Evolutionary conservation across 2,329 filamentous ascomycete genomes (phyloP).

Genomic region (Trichoderma simmonsii): DNA sequence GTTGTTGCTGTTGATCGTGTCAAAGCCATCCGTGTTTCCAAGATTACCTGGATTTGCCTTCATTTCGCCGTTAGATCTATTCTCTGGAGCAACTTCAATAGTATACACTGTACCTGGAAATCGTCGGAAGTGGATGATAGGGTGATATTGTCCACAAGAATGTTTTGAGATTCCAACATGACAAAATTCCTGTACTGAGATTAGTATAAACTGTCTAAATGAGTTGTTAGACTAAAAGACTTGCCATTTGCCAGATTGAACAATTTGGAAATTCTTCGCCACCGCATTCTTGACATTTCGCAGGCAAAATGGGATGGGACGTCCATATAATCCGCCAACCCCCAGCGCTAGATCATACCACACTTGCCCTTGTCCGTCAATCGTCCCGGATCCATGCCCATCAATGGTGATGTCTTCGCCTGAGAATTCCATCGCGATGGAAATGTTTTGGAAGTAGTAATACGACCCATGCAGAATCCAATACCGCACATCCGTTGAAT

Average conservation of each 20-base stretch:
- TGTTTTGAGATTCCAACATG: slow-evolving; percentile 6
- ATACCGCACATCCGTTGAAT: slow-evolving; percentile 7
- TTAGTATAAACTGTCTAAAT: neutral
- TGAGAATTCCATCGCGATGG: slow-evolving; percentile 1
- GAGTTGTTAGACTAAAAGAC: neutral
- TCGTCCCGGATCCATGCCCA: slow-evolving; percentile 1
- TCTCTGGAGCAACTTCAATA: neutral
- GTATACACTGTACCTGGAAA: neutral
- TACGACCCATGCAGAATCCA: slow-evolving; percentile 1
- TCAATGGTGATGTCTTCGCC: slow-evolving; percentile 2
- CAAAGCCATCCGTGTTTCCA: neutral
- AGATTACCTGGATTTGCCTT: slow-evolving; percentile 8
- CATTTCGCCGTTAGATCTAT: neutral
- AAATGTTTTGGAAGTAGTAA: slow-evolving; percentile 9
- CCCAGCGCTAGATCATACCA: slow-evolving; percentile 1
- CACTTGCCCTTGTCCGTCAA: slow-evolving; percentile 1
- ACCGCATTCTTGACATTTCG: slow-evolving; percentile 1
- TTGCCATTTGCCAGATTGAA: slow-evolving; percentile 9
- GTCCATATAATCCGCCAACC: neutral
- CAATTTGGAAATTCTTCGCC: neutral
- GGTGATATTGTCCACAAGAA: slow-evolving; percentile 6
- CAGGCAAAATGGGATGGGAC: slow-evolving; percentile 2
- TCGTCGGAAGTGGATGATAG: slow-evolving; percentile 4
- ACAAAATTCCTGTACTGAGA: neutral
- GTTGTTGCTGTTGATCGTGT: slow-evolving; percentile 8